Evolutionary conservation across 2,329 filamentous ascomycete genomes (phyloP).

Genomic region (Seiridium cupressi): DNA sequence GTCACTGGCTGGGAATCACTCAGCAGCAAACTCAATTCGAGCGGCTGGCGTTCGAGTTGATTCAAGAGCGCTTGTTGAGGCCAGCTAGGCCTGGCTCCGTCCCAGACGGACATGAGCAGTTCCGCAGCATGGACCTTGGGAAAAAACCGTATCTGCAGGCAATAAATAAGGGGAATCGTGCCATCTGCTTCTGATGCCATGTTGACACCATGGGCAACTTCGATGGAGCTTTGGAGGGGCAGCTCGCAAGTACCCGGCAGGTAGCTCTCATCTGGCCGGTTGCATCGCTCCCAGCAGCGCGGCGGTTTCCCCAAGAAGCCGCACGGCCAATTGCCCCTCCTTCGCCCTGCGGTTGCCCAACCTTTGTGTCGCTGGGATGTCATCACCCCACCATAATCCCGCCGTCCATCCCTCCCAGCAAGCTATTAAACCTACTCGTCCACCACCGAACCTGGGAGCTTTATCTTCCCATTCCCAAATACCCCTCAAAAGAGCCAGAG

Average conservation of each 20-base stretch:
- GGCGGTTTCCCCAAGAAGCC: neutral
- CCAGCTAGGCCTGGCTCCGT: too few species aligned
- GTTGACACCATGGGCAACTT: neutral
- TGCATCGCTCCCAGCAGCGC: neutral
- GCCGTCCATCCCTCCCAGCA: conserved; percentile 3
- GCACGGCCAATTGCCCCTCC: conserved; percentile 7
- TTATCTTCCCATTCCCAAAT: neutral
- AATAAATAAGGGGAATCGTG: neutral
- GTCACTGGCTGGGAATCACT: neutral
- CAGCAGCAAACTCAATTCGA: neutral
- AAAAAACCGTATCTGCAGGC: neutral
- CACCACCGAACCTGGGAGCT: neutral
- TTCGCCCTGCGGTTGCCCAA: conserved; percentile 5
- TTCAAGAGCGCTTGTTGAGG: too few species aligned
- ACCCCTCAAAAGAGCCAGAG: neutral
- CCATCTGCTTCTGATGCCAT: neutral
- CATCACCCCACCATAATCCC: conserved; percentile 9
- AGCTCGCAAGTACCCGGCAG: conserved; percentile 2
- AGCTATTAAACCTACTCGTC: neutral
- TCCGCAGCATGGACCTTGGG: too few species aligned
- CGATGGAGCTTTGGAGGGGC: neutral
- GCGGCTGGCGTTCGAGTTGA: neutral
- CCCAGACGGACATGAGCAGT: too few species aligned
- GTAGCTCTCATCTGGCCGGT: conserved; percentile 3
- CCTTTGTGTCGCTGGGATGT: conserved; percentile 7